Conservation (phyloP, 352 stramenopile species). For the Pythium scleroteichum region DNA sequence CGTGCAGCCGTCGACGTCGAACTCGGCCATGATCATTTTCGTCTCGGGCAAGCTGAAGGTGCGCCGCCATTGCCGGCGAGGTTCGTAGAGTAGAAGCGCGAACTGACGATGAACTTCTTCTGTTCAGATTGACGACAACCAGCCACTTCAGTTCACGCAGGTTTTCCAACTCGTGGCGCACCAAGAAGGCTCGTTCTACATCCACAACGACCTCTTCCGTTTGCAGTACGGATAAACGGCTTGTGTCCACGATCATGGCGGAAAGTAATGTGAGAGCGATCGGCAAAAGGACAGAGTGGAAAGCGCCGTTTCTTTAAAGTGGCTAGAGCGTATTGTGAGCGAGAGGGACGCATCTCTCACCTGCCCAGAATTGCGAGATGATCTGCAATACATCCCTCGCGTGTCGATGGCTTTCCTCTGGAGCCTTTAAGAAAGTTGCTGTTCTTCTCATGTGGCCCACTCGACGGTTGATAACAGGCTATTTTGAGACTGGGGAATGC, state of each 20-base stretch:
- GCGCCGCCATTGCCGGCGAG: neutral
- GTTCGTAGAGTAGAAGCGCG: neutral
- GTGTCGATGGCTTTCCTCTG: neutral
- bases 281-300: neutral
- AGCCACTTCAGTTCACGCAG: constrained; percentile 96
- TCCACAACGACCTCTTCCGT: constrained; percentile 98
- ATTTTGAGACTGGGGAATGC: neutral
- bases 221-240: constrained; percentile 94
- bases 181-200: constrained; percentile 94
- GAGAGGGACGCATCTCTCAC: neutral
- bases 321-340: too few relatives aligned
- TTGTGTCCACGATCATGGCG: neutral
- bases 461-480: neutral
- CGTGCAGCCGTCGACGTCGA: constrained; percentile 90
- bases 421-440: neutral
- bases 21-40: constrained; percentile 95
- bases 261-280: constrained; percentile 1
- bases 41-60: constrained; percentile 91
- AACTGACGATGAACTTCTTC: constrained; percentile 2
- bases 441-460: neutral
- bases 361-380: neutral
- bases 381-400: neutral
- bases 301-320: too few relatives aligned
- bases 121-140: constrained; percentile 92
- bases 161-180: constrained; percentile 96